These are phyloP conservation scores for Komagataella mondaviorum DNA, from an alignment of 805 yeast genomes.

Conservation along the genomic window DNA sequence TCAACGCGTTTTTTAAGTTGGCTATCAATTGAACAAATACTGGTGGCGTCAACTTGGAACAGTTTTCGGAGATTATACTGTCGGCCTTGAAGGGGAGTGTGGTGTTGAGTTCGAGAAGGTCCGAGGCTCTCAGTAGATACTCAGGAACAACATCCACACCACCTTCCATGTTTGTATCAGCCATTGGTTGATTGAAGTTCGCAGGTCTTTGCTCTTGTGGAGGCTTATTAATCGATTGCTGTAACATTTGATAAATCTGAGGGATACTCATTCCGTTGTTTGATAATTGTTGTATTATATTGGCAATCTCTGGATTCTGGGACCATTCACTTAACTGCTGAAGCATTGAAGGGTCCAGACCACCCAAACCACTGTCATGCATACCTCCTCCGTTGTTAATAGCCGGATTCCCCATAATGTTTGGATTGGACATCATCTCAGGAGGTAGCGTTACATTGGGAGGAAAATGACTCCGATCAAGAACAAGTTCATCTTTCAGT, in stretches of 20 bases:
- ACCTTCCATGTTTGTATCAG: slow-evolving; percentile 3
- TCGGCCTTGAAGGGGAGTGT: slow-evolving; percentile 22
- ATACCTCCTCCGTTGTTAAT: background rate
- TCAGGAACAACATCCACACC: slow-evolving; percentile 24
- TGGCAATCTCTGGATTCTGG: slow-evolving; percentile 18
- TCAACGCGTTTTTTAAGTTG: slow-evolving; percentile 44
- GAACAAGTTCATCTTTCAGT: slow-evolving; percentile 26
- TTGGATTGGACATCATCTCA: slow-evolving; percentile 20
- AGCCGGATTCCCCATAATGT: background rate
- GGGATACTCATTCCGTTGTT: slow-evolving; percentile 20
- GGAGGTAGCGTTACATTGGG: slow-evolving; percentile 43
- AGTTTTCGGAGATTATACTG: slow-evolving; percentile 38
- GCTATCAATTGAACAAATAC: slow-evolving; percentile 58
- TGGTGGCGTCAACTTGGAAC: slow-evolving; percentile 56
- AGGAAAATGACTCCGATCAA: slow-evolving; percentile 36
- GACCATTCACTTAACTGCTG: slow-evolving; percentile 5
- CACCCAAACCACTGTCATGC: background rate
- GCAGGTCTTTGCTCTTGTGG: background rate
- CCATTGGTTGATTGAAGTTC: background rate
- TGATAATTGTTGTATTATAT: slow-evolving; percentile 20
- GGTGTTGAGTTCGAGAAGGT: slow-evolving; percentile 16
- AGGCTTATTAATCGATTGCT: slow-evolving; percentile 11
- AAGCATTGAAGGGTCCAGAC: slow-evolving; percentile 2
- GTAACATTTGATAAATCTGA: slow-evolving; percentile 16
- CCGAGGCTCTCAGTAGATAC: slow-evolving; percentile 36